Conservation (phyloP, 345 rosid species). For the Eucalyptus rudis region DNA sequence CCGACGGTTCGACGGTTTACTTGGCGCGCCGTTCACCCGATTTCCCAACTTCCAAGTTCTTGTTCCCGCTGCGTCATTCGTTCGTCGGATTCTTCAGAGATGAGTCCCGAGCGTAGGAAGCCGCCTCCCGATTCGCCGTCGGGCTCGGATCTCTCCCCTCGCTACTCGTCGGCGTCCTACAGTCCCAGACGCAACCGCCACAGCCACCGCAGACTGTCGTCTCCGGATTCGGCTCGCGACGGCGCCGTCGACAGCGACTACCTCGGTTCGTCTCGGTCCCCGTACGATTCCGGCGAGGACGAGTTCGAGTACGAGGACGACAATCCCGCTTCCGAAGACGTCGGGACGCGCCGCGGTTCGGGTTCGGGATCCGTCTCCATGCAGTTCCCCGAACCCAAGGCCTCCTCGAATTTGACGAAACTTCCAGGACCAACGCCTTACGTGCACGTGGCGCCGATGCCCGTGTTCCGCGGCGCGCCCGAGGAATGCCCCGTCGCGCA, state of each 20-base stretch:
- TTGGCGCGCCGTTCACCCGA: not conserved
- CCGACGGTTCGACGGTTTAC: not conserved
- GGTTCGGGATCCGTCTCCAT: not conserved
- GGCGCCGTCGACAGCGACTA: not conserved
- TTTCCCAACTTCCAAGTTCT: not conserved
- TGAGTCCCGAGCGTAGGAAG: not conserved
- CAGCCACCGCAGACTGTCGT: not conserved
- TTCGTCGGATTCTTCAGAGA: not conserved
- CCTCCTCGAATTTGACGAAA: too few species aligned
- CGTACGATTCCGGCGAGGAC: not conserved
- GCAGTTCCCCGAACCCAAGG: not conserved
- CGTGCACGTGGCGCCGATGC: constrained; percentile 16
- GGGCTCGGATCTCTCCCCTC: not conserved
- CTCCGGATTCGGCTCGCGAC: not conserved
- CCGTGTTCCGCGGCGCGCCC: constrained; percentile 7
- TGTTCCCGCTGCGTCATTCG: not conserved
- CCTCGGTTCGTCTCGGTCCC: not conserved
- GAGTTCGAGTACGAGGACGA: not conserved
- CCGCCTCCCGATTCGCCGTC: not conserved
- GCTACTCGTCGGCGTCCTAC: not conserved
- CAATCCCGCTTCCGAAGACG: not conserved
- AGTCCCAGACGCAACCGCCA: not conserved
- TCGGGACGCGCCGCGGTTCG: not conserved
- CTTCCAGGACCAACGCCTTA: not conserved
- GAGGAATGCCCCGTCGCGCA: constrained; percentile 13